Conservation (phyloP, 2,329 filamentous ascomycete species). For the Dissoconium aciculare region DNA sequence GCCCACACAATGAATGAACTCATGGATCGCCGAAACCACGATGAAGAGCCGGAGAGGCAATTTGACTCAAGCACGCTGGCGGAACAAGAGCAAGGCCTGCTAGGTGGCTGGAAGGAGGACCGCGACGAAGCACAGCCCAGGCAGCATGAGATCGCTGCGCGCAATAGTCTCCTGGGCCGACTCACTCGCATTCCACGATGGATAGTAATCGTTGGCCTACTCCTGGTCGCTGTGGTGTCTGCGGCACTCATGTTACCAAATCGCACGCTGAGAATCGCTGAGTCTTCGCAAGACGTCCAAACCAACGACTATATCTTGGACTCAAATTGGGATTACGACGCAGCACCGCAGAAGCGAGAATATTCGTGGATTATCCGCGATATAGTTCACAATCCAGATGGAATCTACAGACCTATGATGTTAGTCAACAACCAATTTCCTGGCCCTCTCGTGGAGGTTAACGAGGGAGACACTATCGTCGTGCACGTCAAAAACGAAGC, state of each 20-base stretch:
- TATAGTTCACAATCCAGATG: conserved; percentile 46
- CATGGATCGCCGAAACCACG: too few species aligned
- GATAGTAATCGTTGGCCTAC: too few species aligned
- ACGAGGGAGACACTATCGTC: conserved; percentile 51
- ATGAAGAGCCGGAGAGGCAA: too few species aligned
- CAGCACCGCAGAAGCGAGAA: conserved; percentile 37
- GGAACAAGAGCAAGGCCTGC: conserved; percentile 12
- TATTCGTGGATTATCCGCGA: conserved; percentile 48
- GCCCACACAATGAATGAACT: too few species aligned
- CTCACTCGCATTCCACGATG: too few species aligned
- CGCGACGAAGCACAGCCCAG: too few species aligned
- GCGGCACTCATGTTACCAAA: too few species aligned
- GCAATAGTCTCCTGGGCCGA: too few species aligned
- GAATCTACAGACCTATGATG: conserved; percentile 28
- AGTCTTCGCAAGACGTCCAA: conserved; percentile 12
- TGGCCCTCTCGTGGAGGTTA: conserved; percentile 27
- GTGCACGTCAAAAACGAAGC: conserved; percentile 50
- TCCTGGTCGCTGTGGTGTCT: too few species aligned
- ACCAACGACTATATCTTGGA: conserved; percentile 42
- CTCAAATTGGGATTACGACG: conserved; percentile 40
- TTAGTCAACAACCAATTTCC: conserved; percentile 29
- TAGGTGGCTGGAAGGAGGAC: conserved; percentile 9
- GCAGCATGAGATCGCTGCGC: too few species aligned
- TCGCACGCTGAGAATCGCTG: too few species aligned
- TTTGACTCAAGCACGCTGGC: too few species aligned